A percentile compares a stretch with the other conserved stretches of the same genome.
These are phyloP conservation scores for Aspergillus persii DNA, from an alignment of 2,329 filamentous ascomycete species.

Conservation along the genomic window DNA sequence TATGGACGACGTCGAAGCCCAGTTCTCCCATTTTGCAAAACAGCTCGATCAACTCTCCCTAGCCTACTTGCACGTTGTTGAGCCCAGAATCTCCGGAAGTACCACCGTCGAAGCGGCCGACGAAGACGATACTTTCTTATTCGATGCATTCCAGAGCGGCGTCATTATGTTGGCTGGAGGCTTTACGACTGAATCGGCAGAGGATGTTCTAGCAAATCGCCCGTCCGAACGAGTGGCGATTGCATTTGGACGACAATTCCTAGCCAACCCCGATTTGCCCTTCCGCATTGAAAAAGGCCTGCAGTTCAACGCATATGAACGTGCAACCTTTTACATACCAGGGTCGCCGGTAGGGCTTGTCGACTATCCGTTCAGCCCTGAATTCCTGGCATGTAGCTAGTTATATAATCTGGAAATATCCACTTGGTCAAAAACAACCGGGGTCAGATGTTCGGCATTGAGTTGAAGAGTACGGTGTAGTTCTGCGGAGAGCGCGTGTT, in stretches of 20 bases:
- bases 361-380: too few species aligned
- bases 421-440: too few species aligned
- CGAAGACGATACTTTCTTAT: conserved; percentile 35
- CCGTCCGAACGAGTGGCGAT: conserved; percentile 27
- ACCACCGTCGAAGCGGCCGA: conserved; percentile 33
- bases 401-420: too few species aligned
- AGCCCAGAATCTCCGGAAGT: conserved; percentile 49
- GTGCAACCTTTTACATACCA: conserved; percentile 9
- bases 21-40: conserved; percentile 59
- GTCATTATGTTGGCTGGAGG: conserved; percentile 50
- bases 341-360: too few species aligned
- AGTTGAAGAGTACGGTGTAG: too few species aligned
- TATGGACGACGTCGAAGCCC: conserved; percentile 61
- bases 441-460: too few species aligned
- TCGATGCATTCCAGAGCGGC: conserved; percentile 46
- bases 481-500: too few species aligned
- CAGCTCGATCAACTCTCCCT: conserved; percentile 54
- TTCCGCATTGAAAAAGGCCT: conserved; percentile 41
- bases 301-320: conserved; percentile 37
- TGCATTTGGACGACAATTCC: conserved; percentile 44
- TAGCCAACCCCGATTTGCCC: conserved; percentile 48
- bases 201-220: conserved; percentile 21
- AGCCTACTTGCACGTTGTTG: conserved; percentile 62
- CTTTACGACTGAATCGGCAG: conserved; percentile 42
- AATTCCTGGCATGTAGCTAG: too few species aligned